Base-by-base conservation (phyloP, 78 protist genomes). In the Trichosphaerium sp. region DNA sequence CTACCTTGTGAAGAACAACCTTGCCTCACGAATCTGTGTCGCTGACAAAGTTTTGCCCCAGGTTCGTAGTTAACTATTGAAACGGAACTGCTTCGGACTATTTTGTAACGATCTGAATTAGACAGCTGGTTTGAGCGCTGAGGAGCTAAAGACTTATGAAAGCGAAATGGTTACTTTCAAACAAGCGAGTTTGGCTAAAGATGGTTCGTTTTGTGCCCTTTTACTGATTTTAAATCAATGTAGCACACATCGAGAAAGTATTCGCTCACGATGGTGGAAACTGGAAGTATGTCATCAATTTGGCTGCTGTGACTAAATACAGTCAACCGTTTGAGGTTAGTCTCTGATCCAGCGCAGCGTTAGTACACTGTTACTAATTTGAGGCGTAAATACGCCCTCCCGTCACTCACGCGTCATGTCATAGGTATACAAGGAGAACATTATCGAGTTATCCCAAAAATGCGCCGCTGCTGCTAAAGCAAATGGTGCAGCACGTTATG, bases 241-340 rank as follows among this genome's bases (percentile, higher is more conserved):
- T 62, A 39, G 76, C 83, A 2, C 61, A 74, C 15, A 69, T 75
- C 55, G 44, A 57, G 59, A 74, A 73, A 55, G 1, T 51, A 58
- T 82, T 82, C 42, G 61, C 78, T 1, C 37, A 70, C 47, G 89
- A 56, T 3, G 88, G 57, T 18, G 79, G 48, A 4, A 80, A 63
- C 39, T 91, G 69, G 77, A 75, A 84, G 61, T 56, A 43, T 47
- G 92, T 94, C 57, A 29, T 94, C 80, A 82, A 91, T 75, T 61
- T 84, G 47, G 96, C 98, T 11, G 94, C 82, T 4, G 89, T 83
- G 75, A 90, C 96, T 39, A 69, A 78, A 69, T 88, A 68, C 76
- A 85, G 93, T 38, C 95, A 85, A 48, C 37, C 54, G 14, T 18
- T 31, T 15, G 49, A 44, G 15, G 15, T 44, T 44, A 21, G 31